A percentile compares a stretch with the other conserved stretches of the same genome.
Evolutionary conservation across 2,329 filamentous ascomycete species (phyloP).

Genomic region (Sporothrix curviconia): DNA sequence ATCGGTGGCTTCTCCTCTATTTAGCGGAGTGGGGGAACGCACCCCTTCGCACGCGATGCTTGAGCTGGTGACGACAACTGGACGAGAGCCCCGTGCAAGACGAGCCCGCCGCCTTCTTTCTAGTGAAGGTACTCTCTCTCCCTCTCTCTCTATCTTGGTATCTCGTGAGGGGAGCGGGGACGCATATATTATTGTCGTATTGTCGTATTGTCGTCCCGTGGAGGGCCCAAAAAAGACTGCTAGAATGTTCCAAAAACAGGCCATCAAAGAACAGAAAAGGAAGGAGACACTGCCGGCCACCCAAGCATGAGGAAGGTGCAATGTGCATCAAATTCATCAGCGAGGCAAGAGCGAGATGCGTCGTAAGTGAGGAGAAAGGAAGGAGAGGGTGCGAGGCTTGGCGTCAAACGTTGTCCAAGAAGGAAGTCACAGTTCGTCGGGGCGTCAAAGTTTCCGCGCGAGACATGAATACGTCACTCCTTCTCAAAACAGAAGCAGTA

Average conservation of each 20-base stretch:
- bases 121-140: not conserved
- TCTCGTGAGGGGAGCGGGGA: not conserved
- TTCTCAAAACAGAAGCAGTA: not conserved
- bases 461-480: not conserved
- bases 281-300: not conserved
- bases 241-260: conserved; percentile 3
- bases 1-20: not conserved
- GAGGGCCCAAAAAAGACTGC: not conserved
- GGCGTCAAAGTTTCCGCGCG: not conserved
- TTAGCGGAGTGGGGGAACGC: not conserved
- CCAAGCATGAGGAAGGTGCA: not conserved
- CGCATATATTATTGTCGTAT: not conserved
- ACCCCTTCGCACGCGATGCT: no score
- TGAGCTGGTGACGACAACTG: not conserved
- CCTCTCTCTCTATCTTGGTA: not conserved
- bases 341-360: not conserved
- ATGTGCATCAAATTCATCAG: not conserved
- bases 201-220: not conserved
- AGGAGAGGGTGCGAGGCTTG: no score
- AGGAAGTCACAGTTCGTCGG: not conserved
- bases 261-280: not conserved
- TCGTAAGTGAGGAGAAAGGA: no score
- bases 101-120: no score
- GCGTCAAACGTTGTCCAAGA: no score
- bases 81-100: no score